These are phyloP conservation scores for Vickermania spadyakhi DNA, from an alignment of 208 protist genomes.

Conservation along the genomic window DNA sequence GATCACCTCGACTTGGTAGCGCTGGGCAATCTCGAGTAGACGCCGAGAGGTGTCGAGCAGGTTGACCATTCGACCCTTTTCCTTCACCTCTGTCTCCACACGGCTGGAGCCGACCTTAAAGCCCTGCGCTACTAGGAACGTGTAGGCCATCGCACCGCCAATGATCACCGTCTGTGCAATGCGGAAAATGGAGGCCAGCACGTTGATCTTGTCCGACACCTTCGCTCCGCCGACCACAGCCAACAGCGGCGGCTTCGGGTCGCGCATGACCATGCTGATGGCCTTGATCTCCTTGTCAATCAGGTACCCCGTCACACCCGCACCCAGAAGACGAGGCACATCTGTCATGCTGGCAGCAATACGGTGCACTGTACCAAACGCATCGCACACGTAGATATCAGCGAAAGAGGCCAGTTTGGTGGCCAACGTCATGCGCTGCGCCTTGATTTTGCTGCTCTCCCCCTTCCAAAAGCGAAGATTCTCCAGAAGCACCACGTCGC, in stretches of 20 bases:
- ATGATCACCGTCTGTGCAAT: slow-evolving; percentile 99
- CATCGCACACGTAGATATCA: slow-evolving; percentile 99
- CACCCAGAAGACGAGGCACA: slow-evolving; percentile 75
- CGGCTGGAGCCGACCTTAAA: slow-evolving; percentile 92
- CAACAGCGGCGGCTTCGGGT: slow-evolving; percentile 86
- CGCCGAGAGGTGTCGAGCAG: slow-evolving; percentile 61
- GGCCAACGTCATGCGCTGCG: slow-evolving; percentile 56
- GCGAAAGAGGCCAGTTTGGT: slow-evolving; percentile 88
- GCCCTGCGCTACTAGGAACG: slow-evolving; percentile 92
- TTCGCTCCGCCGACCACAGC: slow-evolving; percentile 97
- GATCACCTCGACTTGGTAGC: slow-evolving; percentile 93
- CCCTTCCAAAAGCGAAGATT: slow-evolving; percentile 99
- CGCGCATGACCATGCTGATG: slow-evolving; percentile 94
- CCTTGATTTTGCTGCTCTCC: slow-evolving; percentile 92
- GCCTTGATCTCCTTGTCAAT: slow-evolving; percentile 98
- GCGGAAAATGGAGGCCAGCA: slow-evolving; percentile 98
- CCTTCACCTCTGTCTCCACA: slow-evolving; percentile 87
- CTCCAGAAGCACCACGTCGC: slow-evolving; percentile 97
- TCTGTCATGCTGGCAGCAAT: slow-evolving; percentile 94
- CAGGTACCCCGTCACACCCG: slow-evolving; percentile 97
- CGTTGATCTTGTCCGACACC: slow-evolving; percentile 98
- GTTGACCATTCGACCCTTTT: slow-evolving; percentile 80
- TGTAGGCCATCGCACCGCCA: slow-evolving; percentile 99
- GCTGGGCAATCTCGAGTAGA: slow-evolving; percentile 79
- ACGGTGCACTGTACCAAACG: slow-evolving; percentile 99